Base-by-base conservation (phyloP, 345 rosid species). In the Geranium brycei region DNA sequence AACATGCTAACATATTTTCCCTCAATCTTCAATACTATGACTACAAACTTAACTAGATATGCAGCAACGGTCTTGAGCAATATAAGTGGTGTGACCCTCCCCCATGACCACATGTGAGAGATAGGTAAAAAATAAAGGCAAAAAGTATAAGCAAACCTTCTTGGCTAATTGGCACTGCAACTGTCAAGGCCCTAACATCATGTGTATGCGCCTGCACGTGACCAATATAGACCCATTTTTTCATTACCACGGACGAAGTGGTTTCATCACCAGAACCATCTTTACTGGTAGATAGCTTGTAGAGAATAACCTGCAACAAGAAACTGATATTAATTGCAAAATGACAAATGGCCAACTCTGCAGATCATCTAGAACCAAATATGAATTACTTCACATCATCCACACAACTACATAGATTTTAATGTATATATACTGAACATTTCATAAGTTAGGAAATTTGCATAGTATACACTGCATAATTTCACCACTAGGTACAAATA, bases 191-290 rank as follows among this genome's bases (percentile, higher is more conserved):
- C 77, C 89, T 80, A 68, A 92, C 79, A 77, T 92, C 98, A 75
- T 92, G 95, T 0, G 97, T 89, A 78, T 92, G 98, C 73, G 91
- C 85, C 78, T 87, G 85, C 16, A 83, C 88, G 71, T 81, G 75
- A 74, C 90, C 84, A 69, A 92, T 81, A 79, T 78, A 89, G 58
- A 84, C 80, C 98, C 97, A 92, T 74, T 85, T 86, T 81, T 81
- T 88, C 76, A 81, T 62, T 65, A 67, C 64, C 64, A 73, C 72
- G 55, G 73, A 68, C 60, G 82, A 70, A 66, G 76, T 73, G 35
- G 57, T 64, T 63, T 72, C 79, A 72, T 65, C 83, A 70, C 61
- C 58, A 35, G 74, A 67, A 64, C 68, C 74, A 60, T 70, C 60
- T 35, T 64, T 65, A 74, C 79, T 83, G 66, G 62, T 69, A 18